Conservation (phyloP, 768 basidiomycete genomes). For the Trametes gibbosa region DNA sequence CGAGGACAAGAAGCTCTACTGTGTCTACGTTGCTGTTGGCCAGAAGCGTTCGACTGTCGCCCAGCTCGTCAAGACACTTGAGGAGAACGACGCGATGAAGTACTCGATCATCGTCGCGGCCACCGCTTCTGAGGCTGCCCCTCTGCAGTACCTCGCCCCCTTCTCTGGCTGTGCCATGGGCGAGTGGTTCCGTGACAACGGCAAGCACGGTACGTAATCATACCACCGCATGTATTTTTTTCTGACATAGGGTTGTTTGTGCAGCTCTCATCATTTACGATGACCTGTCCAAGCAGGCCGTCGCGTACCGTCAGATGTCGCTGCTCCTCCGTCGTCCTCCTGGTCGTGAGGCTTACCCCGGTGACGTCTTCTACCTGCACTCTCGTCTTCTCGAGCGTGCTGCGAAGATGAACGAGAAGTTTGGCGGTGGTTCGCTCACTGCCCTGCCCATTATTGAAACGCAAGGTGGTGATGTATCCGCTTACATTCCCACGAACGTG, state of each 20-base stretch:
- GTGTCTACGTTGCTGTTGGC: slow-evolving; percentile 98
- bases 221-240: no score
- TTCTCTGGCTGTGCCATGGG: slow-evolving; percentile 99
- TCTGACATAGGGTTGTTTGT: background rate
- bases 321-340: slow-evolving; percentile 99
- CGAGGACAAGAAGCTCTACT: slow-evolving; percentile 98
- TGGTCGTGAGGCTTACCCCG: slow-evolving; percentile 99
- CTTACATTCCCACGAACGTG: slow-evolving; percentile 95
- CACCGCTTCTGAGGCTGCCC: slow-evolving; percentile 98
- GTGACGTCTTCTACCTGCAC: slow-evolving; percentile 99
- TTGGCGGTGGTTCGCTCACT: slow-evolving; percentile 97
- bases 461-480: slow-evolving; percentile 99
- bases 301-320: slow-evolving; percentile 99
- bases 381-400: slow-evolving; percentile 99
- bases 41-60: slow-evolving; percentile 99
- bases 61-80: slow-evolving; percentile 98
- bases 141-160: slow-evolving; percentile 98
- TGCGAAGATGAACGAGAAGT: slow-evolving; percentile 99
- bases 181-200: slow-evolving; percentile 99
- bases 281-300: slow-evolving; percentile 99
- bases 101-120: slow-evolving; percentile 99
- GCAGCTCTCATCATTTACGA: slow-evolving; percentile 97
- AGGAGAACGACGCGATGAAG: slow-evolving; percentile 99
- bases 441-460: slow-evolving; percentile 99
- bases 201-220: slow-evolving; percentile 81